Conservation (phyloP, 2,329 filamentous ascomycete genomes). For the Zopfia rhizophila region DNA sequence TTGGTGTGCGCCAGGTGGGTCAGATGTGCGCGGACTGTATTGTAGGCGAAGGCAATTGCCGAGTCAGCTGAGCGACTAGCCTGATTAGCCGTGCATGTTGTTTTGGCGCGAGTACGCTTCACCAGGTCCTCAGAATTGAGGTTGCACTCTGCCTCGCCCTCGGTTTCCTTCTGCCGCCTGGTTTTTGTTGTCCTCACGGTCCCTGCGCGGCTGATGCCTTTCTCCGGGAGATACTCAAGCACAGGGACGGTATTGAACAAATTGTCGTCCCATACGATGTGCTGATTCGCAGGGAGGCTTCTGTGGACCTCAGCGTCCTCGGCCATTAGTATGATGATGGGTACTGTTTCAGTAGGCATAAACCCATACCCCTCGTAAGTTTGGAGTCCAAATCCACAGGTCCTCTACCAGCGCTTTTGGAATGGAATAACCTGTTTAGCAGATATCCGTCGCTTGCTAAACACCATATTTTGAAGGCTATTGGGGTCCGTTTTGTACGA, state of each 20-base stretch:
- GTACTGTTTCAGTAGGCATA: not conserved
- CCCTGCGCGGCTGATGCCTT: slow-evolving; percentile 1
- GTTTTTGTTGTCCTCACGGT: no score
- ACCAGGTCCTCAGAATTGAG: no score
- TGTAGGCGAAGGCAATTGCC: no score
- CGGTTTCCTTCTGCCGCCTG: no score
- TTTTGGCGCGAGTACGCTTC: no score
- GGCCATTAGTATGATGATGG: not conserved
- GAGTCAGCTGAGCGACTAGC: no score
- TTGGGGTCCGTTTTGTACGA: no score
- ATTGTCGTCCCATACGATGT: slow-evolving; percentile 6
- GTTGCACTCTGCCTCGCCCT: no score
- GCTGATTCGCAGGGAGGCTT: not conserved
- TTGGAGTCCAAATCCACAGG: slow-evolving; percentile 2
- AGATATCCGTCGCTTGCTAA: not conserved
- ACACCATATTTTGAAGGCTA: slow-evolving; percentile 2
- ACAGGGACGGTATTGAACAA: slow-evolving; percentile 3
- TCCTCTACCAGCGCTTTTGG: not conserved
- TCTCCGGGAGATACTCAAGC: slow-evolving; percentile 1
- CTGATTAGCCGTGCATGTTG: no score
- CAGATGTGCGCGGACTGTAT: no score
- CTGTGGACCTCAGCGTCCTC: not conserved
- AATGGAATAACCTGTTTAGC: slow-evolving; percentile 1
- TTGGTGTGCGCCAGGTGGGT: no score
- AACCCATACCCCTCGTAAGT: no score